Base-by-base conservation (phyloP, 2,329 filamentous ascomycete genomes). In the Colletotrichum tropicicola region DNA sequence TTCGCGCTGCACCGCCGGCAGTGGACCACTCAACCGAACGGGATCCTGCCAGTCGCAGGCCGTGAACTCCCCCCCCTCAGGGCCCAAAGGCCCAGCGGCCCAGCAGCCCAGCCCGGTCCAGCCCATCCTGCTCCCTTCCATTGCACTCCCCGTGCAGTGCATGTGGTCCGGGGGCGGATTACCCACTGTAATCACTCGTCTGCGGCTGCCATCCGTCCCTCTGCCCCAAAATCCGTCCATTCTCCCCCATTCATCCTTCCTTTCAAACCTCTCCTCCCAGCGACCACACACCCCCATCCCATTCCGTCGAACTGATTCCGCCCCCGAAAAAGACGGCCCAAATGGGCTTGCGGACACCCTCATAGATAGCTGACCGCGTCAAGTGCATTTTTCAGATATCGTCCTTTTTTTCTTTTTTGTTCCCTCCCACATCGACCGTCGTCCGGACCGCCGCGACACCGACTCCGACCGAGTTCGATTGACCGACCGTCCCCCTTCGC, bases 141-240 rank as follows among this genome's bases (percentile, higher is more conserved):
- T 66, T 47, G 51, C 51, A 41, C 63, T 64, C 39, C 52, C 59
- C 52, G 63, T 62, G 58, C 58, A 65, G 49, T 48, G 59, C 59
- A 48, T 56, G 51, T 66, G 58, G 63, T 66, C 51, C 51, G 59
- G 63, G 58, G 58, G 63, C 41, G 51, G 39, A 47, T 58, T 58
- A 57, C 63, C 59, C 58, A 66, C 59, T 58, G 45, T 41, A 63
- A 63, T 53, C 59, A 39, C 41, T 66, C 59, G 58, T 56, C 59
- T 63, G 63, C 63, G 51, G 51, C 63, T 64, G 39, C 63, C 63
- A 58, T 52, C 63, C 63, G 45, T 64, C 58, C 30, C 47, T 55
- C 51, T 66, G 63, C 51, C 63, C 58, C 63, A 62, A 63, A 64
- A 51, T 62, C 63, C 63, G 45, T 61, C 63, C 59, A 66, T 66